phyloP scores from a whole-genome alignment of 139 green algal genomes.

The Micromonas pusilla region DNA sequence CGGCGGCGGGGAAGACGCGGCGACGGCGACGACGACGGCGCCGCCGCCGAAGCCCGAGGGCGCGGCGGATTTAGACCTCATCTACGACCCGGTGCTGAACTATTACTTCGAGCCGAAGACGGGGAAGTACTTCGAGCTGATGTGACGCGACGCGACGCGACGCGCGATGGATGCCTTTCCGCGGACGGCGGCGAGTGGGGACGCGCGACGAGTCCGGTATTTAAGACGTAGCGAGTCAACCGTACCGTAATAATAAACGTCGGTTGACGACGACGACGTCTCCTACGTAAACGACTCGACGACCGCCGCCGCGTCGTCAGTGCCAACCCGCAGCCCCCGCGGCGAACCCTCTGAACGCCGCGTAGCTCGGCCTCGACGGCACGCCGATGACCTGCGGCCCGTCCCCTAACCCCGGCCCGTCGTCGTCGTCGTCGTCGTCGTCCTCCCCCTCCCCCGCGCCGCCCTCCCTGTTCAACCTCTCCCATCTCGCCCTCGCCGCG shows the following conservation, averaged over 20 bases:
- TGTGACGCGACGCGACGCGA: no score
- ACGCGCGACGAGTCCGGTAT: no score
- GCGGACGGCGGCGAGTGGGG: no score
- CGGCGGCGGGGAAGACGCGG: neutral
- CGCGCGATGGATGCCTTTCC: no score
- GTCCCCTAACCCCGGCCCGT: neutral
- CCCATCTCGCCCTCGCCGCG: no score
- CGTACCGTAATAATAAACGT: neutral
- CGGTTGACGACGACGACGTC: neutral
- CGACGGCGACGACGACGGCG: neutral
- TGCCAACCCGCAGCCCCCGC: neutral
- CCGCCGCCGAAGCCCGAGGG: neutral
- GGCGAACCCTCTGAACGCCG: neutral
- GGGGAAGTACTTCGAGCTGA: constrained; percentile 47
- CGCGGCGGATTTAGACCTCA: constrained; percentile 33
- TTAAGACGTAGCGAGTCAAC: neutral
- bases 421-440: neutral
- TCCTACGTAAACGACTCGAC: no score
- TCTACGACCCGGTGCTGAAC: constrained; percentile 51
- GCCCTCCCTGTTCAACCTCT: no score
- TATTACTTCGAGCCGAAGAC: constrained; percentile 48
- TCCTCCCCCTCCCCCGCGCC: no score
- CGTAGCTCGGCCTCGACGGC: neutral
- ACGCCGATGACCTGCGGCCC: neutral
- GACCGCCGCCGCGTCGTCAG: no score